phyloP scores from a whole-genome alignment of 2,329 filamentous ascomycete species.

The Aspergillus vadensis region DNA sequence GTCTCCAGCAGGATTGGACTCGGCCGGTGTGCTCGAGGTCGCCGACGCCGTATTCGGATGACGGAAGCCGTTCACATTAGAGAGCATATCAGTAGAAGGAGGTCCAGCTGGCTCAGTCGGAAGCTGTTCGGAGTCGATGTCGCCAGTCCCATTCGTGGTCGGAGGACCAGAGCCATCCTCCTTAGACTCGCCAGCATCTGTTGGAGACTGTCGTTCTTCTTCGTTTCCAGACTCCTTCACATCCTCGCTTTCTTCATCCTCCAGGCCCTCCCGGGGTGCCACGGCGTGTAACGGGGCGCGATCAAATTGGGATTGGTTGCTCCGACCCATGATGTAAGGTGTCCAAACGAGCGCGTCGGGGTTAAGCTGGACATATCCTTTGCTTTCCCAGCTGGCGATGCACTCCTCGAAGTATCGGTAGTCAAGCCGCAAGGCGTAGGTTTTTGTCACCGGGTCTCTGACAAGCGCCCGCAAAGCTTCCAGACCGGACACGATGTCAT shows the following conservation, averaged over 20 bases:
- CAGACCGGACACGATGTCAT: conserved; percentile 91
- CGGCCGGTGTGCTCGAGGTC: conserved; percentile 16
- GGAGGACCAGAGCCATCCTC: conserved; percentile 16
- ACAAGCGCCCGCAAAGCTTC: conserved; percentile 89
- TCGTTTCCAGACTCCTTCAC: conserved; percentile 24
- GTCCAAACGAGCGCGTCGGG: conserved; percentile 86
- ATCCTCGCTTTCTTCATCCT: conserved; percentile 38
- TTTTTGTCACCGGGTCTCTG: conserved; percentile 81
- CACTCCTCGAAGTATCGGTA: conserved; percentile 83
- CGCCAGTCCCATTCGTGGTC: conserved; percentile 20
- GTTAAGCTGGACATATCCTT: conserved; percentile 83
- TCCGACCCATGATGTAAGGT: conserved; percentile 92
- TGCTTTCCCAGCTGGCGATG: conserved; percentile 83
- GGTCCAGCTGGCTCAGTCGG: conserved; percentile 36
- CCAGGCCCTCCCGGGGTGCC: conserved; percentile 72
- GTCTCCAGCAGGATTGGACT: conserved; percentile 34
- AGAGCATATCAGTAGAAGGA: conserved; percentile 37
- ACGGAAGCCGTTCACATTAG: conserved; percentile 32
- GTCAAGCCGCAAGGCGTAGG: conserved; percentile 88
- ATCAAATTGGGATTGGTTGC: conserved; percentile 79
- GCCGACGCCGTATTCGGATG: conserved; percentile 22
- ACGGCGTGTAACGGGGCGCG: conserved; percentile 82
- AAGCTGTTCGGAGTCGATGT: conserved; percentile 15
- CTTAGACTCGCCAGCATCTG: conserved; percentile 11
- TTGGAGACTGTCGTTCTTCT: conserved; percentile 15